Evolutionary conservation across 257 asterid species (phyloP), one percentile per base, ranked within the genome.

Genomic region (Asclepias syriaca): DNA sequence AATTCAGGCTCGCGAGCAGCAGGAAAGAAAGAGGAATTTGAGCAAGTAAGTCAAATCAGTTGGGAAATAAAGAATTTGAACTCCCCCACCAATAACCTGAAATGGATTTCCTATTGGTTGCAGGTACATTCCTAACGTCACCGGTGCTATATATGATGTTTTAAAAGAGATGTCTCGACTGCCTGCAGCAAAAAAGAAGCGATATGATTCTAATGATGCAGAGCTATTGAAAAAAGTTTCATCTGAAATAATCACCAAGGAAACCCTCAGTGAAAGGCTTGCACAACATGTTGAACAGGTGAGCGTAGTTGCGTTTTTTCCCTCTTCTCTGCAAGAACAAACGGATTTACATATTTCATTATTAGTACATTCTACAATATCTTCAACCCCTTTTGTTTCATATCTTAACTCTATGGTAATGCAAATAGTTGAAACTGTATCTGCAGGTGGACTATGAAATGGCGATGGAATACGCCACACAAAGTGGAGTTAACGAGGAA

Each of bases 1-100:
- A 84, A 88, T 89, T 76, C 98, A 92, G 84, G 96, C 96, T 77
- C 98, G 96, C 32, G 98, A 92, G 84, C 98, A 92, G 89, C 98
- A 89, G 78, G 98, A 92, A 85, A 88, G 98, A 79, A 88, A 92
- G 72, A 86, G 96, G 64, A 92, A 91, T 78, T 83, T 92, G 89
- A 88, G 70, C 92, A 92, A 84, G 98, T 89, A 60, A 70, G 84
- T 68, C 16, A 73, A 73, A 64, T 72, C 70, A 77, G 60, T 77
- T 73, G 71, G 76, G 70, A 45, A n/a, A 21, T 51, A 76, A 78
- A 55, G 58, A 77, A 65, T 82, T 45, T 66, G 54, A 75, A 8
- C 53, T 59, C 34, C 56, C 27, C 51, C 51, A 15, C 72, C 57
- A 43, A n/a, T 54, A 54, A 72, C 37, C 73, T 75, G 58, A n/a